Percentiles rank a stretch among this genome's conserved stretches.
These are phyloP conservation scores for Leccinellum albellum DNA, from an alignment of 768 basidiomycete genomes.

Conservation along the genomic window DNA sequence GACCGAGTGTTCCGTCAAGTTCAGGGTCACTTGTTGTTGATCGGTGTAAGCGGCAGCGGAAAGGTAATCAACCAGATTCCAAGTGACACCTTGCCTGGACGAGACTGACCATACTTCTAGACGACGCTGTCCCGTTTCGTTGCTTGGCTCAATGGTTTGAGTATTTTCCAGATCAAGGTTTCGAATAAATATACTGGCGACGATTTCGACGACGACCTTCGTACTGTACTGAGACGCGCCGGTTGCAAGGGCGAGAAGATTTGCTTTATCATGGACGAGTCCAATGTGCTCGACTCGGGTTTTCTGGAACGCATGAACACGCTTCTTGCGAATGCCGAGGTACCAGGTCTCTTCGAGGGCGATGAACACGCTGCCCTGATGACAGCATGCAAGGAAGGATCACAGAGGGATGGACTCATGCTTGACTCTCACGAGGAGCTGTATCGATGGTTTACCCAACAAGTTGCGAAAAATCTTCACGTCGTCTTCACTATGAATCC, in stretches of 20 bases:
- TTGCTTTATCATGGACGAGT: slow-evolving; percentile 99
- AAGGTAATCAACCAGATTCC: slow-evolving; percentile 57
- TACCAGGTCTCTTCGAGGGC: slow-evolving; percentile 99
- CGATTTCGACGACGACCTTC: slow-evolving; percentile 97
- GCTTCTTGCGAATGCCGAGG: slow-evolving; percentile 97
- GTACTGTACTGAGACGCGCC: slow-evolving; percentile 88
- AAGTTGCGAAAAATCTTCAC: slow-evolving; percentile 96
- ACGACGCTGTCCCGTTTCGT: slow-evolving; percentile 97
- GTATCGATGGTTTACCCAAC: slow-evolving; percentile 97
- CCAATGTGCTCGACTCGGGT: slow-evolving; percentile 97
- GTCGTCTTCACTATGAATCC: slow-evolving; percentile 99
- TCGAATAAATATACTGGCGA: slow-evolving; percentile 99
- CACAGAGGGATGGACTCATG: slow-evolving; percentile 98
- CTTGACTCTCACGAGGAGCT: slow-evolving; percentile 96
- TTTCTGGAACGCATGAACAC: slow-evolving; percentile 99
- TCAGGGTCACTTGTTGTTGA: slow-evolving; percentile 93
- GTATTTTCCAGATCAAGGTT: slow-evolving; percentile 99
- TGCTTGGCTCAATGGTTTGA: slow-evolving; percentile 99
- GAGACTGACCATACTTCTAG: slow-evolving; percentile 39
- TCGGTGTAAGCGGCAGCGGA: slow-evolving; percentile 97
- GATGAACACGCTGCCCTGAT: slow-evolving; percentile 97
- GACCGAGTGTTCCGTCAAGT: slow-evolving; percentile 98
- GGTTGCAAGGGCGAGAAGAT: slow-evolving; percentile 99
- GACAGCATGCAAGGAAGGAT: slow-evolving; percentile 99
- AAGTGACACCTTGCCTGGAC: slow-evolving; percentile 1